phyloP scores from a whole-genome alignment of 225 moss, liverwort and hornwort genomes.

The Pseudoscleropodium purum region DNA sequence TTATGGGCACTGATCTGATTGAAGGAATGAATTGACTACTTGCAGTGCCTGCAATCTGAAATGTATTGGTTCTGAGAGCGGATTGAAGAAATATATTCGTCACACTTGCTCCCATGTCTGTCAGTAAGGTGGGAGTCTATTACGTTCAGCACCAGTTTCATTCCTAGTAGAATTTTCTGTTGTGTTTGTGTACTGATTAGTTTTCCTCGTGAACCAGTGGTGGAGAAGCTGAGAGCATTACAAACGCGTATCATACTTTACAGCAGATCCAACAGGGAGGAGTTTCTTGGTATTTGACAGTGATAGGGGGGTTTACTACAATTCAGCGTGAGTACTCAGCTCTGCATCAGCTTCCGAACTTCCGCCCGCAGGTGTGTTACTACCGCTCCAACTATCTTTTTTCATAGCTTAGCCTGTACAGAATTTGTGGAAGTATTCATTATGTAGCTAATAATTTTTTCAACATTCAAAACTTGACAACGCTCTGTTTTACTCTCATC shows the following conservation, averaged over 20 bases:
- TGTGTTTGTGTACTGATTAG: background rate
- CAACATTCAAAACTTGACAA: background rate
- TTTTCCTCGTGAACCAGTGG: conserved; percentile 20
- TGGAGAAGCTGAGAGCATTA: conserved; percentile 41
- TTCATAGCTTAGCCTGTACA: background rate
- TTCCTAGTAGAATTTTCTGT: background rate
- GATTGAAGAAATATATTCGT: conserved; percentile 19
- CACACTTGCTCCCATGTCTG: conserved; percentile 11
- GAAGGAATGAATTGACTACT: conserved; percentile 14
- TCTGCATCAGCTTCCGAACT: conserved; percentile 80
- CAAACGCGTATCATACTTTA: conserved; percentile 34
- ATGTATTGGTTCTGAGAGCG: conserved; percentile 13
- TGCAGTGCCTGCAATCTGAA: conserved; percentile 15
- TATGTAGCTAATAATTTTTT: background rate
- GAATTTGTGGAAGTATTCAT: background rate
- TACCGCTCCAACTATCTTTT: background rate
- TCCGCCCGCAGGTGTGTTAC: conserved; percentile 77
- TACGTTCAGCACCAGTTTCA: conserved; percentile 2
- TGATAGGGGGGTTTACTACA: conserved; percentile 85
- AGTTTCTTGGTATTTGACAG: conserved; percentile 69
- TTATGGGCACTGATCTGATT: background rate
- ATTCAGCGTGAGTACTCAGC: conserved; percentile 96
- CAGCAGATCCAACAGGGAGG: conserved; percentile 54
- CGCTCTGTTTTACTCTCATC: background rate
- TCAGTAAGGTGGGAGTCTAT: conserved; percentile 22